Evolutionary conservation across 441 rosid genomes (phyloP), one percentile per base, ranked within the genome.

Genomic region (Euphorbia schlechtendalii): DNA sequence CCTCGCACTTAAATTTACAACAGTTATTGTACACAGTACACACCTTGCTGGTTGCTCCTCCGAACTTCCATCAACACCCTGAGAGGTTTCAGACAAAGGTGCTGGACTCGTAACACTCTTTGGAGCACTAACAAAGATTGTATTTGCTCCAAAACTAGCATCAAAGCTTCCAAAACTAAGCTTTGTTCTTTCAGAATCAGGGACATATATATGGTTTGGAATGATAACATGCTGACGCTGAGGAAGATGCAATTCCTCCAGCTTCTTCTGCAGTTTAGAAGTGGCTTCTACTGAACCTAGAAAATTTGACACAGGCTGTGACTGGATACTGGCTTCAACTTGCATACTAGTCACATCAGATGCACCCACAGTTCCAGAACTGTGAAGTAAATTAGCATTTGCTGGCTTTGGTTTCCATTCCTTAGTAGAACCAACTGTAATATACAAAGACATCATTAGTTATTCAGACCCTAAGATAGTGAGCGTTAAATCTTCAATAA

Each of bases 91-190:
- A 28, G 91, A 83, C 63, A 80, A 64, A 54, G 87, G 75, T 34
- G 89, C 78, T 66, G 91, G 81, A 65, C 83, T 86, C 77, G 77
- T 81, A 55, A 83, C 94, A 78, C 83, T 84, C 84, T 79, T 91
- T 4, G 74, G 80, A 69, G 53, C 77, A 41, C 69, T 64, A 53
- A 63, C 70, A 67, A 71, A 66, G 75, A 72, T 81, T 30, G 82
- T 63, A 18, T 76, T 69, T 66, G 83, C 69, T 63, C 84, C 89
- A 81, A 90, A 90, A 79, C 76, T 83, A 61, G 90, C 83, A 83
- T 87, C 92, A 69, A 92, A 90, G 74, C 97, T 92, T 81, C 98
- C 98, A 79, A 92, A 92, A 81, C 94, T 92, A 73, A 92, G 68
- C 72, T 88, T 92, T 57, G 81, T 83, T 74, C 94, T 85, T 77